A percentile compares a stretch with the other conserved stretches of the same genome.
Evolutionary conservation across 257 asterid genomes (phyloP).

Genomic region (Ocimum tenuiflorum): DNA sequence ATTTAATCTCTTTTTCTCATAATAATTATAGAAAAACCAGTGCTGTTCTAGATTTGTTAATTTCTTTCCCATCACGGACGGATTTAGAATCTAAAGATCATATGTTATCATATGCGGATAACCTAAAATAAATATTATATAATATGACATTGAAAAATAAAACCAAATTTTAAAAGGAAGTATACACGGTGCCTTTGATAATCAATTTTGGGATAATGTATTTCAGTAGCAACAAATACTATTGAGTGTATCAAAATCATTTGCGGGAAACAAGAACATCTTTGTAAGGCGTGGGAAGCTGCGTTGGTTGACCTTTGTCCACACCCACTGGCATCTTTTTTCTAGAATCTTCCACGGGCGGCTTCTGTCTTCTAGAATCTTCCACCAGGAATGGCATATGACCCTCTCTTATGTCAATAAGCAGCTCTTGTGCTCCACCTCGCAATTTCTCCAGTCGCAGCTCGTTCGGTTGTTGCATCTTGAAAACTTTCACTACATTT

Average conservation of each 20-base stretch:
- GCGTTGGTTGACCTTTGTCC: neutral
- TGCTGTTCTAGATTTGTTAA: no score
- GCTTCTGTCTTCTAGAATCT: constrained; percentile 9
- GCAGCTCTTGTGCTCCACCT: constrained; percentile 69
- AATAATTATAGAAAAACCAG: no score
- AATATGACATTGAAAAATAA: no score
- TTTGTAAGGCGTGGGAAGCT: constrained; percentile 44
- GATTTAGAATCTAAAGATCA: no score
- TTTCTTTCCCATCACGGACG: no score
- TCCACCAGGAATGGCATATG: constrained; percentile 37
- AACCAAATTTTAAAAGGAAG: no score
- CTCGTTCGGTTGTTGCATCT: constrained; percentile 57
- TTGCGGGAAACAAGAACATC: constrained; percentile 50
- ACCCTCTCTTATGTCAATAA: constrained; percentile 48
- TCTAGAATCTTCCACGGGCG: neutral
- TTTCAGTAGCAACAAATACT: no score
- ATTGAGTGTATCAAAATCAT: constrained; percentile 20
- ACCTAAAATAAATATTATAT: no score
- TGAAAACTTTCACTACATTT: constrained; percentile 71
- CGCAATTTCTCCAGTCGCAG: constrained; percentile 72
- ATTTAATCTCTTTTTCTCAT: no score
- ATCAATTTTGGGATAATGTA: no score
- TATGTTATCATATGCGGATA: no score
- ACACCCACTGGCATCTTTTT: neutral
- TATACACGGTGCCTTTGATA: no score